Evolutionary conservation across 2,329 filamentous ascomycete genomes (phyloP).

Genomic region (Falciphora oryzae): DNA sequence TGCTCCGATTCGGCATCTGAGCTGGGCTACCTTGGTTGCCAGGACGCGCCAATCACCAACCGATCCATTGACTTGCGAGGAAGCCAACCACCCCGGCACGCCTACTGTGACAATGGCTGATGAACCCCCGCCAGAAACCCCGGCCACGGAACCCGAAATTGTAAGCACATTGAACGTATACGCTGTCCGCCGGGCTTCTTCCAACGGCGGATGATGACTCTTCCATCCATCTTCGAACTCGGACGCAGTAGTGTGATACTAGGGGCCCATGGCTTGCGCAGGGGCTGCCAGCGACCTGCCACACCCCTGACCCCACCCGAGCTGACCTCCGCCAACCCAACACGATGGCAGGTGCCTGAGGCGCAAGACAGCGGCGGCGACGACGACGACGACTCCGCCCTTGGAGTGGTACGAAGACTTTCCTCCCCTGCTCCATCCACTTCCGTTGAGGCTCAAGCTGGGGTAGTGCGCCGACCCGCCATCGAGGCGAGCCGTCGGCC

Average conservation of each 20-base stretch:
- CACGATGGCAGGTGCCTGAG: conserved; percentile 8
- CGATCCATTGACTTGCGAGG: neutral
- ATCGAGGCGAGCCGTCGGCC: conserved; percentile 1
- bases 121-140: neutral
- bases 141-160: neutral
- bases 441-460: neutral
- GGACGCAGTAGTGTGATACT: too few species aligned
- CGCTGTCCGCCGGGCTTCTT: neutral
- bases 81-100: too few species aligned
- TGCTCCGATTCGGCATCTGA: neutral
- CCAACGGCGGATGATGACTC: too few species aligned
- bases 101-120: neutral
- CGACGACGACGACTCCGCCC: conserved; percentile 12
- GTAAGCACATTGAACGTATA: neutral
- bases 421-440: neutral
- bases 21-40: neutral
- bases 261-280: too few species aligned
- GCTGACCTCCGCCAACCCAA: neutral
- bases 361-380: conserved; percentile 4
- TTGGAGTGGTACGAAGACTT: conserved; percentile 12
- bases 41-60: neutral
- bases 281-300: neutral
- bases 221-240: too few species aligned
- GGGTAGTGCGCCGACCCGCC: neutral
- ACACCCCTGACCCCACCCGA: neutral